phyloP scores from a whole-genome alignment of 2,329 filamentous ascomycete genomes.

The Talaromyces sp. region DNA sequence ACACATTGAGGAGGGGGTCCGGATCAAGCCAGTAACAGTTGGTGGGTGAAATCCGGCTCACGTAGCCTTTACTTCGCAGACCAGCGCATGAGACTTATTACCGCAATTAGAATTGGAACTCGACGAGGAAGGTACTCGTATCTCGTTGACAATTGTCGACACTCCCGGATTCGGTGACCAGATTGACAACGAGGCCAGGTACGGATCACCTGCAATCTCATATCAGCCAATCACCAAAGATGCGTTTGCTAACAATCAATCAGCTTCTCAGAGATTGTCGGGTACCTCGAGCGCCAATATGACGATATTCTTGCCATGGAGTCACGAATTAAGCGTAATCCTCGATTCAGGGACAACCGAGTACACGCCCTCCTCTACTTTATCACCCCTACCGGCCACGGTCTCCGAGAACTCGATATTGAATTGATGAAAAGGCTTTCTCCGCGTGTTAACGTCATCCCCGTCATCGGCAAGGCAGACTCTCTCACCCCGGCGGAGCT shows the following conservation, averaged over 20 bases:
- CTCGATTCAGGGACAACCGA: constrained; percentile 97
- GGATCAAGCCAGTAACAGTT: constrained; percentile 97
- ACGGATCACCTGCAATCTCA: constrained; percentile 30
- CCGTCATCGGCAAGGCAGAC: constrained; percentile 97
- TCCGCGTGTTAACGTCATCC: constrained; percentile 96
- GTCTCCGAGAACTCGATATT: constrained; percentile 96
- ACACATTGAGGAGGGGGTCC: constrained; percentile 92
- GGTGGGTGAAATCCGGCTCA: constrained; percentile 55
- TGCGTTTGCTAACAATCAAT: constrained; percentile 14
- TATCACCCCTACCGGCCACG: constrained; percentile 95
- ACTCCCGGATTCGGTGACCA: constrained; percentile 97
- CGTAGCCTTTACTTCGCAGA: not conserved
- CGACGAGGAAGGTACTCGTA: constrained; percentile 96
- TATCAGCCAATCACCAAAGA: not conserved
- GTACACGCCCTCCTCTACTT: constrained; percentile 98
- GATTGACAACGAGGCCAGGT: constrained; percentile 98
- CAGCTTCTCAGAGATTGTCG: constrained; percentile 95
- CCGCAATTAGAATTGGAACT: constrained; percentile 70
- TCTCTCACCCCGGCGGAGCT: constrained; percentile 93
- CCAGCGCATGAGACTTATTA: constrained; percentile 9
- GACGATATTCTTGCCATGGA: constrained; percentile 99
- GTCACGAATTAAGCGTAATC: constrained; percentile 99
- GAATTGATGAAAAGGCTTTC: constrained; percentile 99
- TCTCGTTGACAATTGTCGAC: constrained; percentile 96
- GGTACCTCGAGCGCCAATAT: constrained; percentile 98